Evolutionary conservation across 495 filamentous ascomycete species (phyloP).

Genomic region (Trichodelitschia bisporula): DNA sequence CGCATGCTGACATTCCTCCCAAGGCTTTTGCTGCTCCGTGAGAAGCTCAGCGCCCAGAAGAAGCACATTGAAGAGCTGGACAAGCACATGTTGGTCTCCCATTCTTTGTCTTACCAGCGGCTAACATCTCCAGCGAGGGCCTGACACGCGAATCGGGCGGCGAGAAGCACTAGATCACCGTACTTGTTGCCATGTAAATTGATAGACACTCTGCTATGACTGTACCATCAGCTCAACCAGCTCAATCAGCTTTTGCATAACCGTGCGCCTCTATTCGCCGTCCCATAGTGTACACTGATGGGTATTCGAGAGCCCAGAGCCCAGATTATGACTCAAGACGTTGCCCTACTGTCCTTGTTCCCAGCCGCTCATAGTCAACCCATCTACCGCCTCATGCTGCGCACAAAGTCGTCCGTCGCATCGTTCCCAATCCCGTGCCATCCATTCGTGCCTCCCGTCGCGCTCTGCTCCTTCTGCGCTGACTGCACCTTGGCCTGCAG

Average conservation of each 20-base stretch:
- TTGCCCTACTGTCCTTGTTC: too few relatives aligned
- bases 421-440: slow-evolving; percentile 29
- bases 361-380: too few relatives aligned
- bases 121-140: slow-evolving; percentile 28
- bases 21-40: slow-evolving; percentile 37
- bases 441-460: slow-evolving; percentile 34
- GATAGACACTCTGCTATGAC: too few relatives aligned
- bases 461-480: slow-evolving; percentile 50
- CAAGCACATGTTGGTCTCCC: slow-evolving; percentile 46
- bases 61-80: slow-evolving; percentile 62
- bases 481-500: slow-evolving; percentile 54
- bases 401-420: slow-evolving; percentile 59
- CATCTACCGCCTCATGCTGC: too few relatives aligned
- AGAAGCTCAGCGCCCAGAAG: slow-evolving; percentile 58
- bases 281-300: too few relatives aligned
- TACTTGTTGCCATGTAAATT: too few relatives aligned
- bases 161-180: slow-evolving; percentile 41
- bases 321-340: too few relatives aligned
- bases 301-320: too few relatives aligned
- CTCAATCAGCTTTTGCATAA: too few relatives aligned
- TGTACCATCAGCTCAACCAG: too few relatives aligned
- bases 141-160: slow-evolving; percentile 41
- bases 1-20: background rate
- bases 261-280: too few relatives aligned
- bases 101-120: background rate